phyloP scores from a whole-genome alignment of 495 filamentous ascomycete genomes.

The Xylaria venustula region DNA sequence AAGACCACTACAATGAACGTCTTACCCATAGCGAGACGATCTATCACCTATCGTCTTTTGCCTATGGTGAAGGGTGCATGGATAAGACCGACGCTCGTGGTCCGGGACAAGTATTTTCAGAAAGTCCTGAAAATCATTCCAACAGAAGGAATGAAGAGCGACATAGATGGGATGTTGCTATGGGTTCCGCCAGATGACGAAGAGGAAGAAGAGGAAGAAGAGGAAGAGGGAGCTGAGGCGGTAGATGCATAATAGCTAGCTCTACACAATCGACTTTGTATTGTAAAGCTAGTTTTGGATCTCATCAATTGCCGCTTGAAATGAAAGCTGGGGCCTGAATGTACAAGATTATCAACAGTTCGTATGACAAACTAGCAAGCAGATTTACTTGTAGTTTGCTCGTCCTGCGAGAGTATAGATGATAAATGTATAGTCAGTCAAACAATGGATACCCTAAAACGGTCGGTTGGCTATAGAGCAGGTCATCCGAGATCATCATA shows the following conservation, averaged over 20 bases:
- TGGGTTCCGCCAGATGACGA: slow-evolving; percentile 58
- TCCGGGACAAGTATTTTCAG: slow-evolving; percentile 86
- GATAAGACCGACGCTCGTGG: slow-evolving; percentile 69
- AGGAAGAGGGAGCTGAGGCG: too few species aligned
- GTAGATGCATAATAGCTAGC: neutral
- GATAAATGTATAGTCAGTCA: too few species aligned
- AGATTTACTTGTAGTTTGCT: too few species aligned
- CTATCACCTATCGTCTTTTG: slow-evolving; percentile 67
- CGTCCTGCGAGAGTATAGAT: too few species aligned
- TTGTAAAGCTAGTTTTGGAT: neutral
- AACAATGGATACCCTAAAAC: too few species aligned
- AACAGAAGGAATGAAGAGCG: slow-evolving; percentile 67
- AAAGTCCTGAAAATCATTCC: slow-evolving; percentile 75
- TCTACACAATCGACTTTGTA: neutral
- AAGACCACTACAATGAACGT: slow-evolving; percentile 76
- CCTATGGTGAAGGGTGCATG: slow-evolving; percentile 59
- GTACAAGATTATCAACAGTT: neutral
- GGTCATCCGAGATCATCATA: too few species aligned
- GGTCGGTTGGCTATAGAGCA: too few species aligned
- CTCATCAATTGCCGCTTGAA: neutral
- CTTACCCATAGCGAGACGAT: slow-evolving; percentile 72
- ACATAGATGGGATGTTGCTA: slow-evolving; percentile 68
- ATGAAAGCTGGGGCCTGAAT: neutral
- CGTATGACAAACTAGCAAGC: neutral
- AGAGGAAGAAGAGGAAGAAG: slow-evolving; percentile 25